Evolutionary conservation across 2,329 filamentous ascomycete genomes (phyloP).

Genomic region (Metarhizium humberi): DNA sequence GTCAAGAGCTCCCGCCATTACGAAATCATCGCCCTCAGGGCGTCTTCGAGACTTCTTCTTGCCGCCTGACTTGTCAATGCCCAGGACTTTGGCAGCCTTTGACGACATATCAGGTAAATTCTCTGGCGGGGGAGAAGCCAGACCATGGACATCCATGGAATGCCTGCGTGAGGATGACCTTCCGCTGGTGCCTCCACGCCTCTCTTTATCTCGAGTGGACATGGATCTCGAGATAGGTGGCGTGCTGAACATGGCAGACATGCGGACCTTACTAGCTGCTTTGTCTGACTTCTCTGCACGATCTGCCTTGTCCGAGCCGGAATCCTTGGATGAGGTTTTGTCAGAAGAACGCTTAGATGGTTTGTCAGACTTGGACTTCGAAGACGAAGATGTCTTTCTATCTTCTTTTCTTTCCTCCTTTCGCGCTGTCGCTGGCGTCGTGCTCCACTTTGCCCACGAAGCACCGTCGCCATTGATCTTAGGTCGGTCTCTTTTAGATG

Average conservation of each 20-base stretch:
- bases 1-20: conserved; percentile 35
- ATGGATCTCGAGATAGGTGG: conserved; percentile 60
- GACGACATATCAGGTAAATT: conserved; percentile 54
- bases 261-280: conserved; percentile 44
- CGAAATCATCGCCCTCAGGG: conserved; percentile 39
- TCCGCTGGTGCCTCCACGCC: conserved; percentile 34
- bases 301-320: conserved; percentile 61
- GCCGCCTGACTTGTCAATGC: conserved; percentile 37
- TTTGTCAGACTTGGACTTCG: conserved; percentile 59
- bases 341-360: conserved; percentile 43
- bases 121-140: conserved; percentile 66
- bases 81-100: conserved; percentile 72
- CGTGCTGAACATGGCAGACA: conserved; percentile 56
- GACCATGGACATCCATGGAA: conserved; percentile 55
- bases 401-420: conserved; percentile 32
- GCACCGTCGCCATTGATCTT: conserved; percentile 63
- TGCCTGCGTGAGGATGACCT: conserved; percentile 60
- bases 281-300: conserved; percentile 34
- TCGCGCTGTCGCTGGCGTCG: conserved; percentile 36
- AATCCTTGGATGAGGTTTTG: conserved; percentile 56
- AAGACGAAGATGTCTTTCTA: conserved; percentile 28
- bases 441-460: conserved; percentile 70
- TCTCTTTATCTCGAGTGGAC: conserved; percentile 56
- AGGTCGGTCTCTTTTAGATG: conserved; percentile 64
- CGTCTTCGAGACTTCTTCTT: conserved; percentile 37